These are phyloP conservation scores for Herpetomonas tarakana DNA, from an alignment of 208 protist species.

Conservation along the genomic window DNA sequence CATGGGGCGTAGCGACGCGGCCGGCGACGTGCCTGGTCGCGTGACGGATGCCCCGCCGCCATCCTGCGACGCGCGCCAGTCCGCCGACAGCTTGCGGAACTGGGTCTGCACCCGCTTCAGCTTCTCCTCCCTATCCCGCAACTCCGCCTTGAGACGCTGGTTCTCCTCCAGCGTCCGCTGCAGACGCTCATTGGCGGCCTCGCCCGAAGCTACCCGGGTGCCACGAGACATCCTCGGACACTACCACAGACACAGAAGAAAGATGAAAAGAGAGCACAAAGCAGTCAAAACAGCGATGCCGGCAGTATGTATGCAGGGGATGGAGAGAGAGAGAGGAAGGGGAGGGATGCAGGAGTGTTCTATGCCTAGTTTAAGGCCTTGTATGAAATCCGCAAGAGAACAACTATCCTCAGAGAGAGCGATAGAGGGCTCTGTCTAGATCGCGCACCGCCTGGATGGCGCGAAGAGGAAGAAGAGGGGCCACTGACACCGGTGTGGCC, in stretches of 20 bases:
- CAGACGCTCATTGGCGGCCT: conserved; percentile 53
- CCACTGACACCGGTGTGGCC: no score
- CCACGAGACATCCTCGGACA: not conserved
- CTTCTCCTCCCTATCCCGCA: conserved; percentile 57
- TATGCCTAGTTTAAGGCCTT: no score
- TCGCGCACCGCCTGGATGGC: no score
- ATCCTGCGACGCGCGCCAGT: conserved; percentile 31
- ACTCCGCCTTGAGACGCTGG: conserved; percentile 47
- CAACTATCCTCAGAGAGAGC: no score
- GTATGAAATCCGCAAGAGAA: no score
- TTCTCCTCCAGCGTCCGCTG: conserved; percentile 75
- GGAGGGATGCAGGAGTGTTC: no score
- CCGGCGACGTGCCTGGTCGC: not conserved
- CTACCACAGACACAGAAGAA: not conserved
- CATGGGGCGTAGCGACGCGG: not conserved
- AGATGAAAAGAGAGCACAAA: not conserved
- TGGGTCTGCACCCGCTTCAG: conserved; percentile 64
- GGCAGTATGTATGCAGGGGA: not conserved
- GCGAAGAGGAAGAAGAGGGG: no score
- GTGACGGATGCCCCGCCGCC: not conserved
- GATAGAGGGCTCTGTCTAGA: no score
- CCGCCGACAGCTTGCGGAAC: conserved; percentile 64
- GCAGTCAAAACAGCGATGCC: no score
- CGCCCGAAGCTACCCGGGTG: not conserved
- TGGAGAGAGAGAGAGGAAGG: not conserved